These are phyloP conservation scores for Dimocarpus longan DNA, from an alignment of 345 rosid species.

Conservation along the genomic window DNA sequence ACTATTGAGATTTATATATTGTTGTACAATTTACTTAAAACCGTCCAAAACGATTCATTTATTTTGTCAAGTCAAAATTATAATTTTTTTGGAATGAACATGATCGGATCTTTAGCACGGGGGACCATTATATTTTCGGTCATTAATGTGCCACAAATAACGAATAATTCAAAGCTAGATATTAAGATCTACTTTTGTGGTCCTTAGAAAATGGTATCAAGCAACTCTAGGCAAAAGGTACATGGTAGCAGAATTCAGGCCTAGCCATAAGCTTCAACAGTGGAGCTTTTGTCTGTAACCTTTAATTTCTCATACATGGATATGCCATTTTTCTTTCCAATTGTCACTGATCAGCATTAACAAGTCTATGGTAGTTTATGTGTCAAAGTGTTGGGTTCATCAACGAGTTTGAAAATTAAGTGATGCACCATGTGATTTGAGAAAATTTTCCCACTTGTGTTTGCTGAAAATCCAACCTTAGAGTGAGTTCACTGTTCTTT, in stretches of 20 bases:
- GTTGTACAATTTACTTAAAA: no score
- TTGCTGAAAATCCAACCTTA: not conserved
- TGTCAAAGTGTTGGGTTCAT: conserved; percentile 5
- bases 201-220: conserved; percentile 6
- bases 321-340: not conserved
- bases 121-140: conserved; percentile 4
- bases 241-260: not conserved
- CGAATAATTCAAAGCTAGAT: not conserved
- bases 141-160: not conserved
- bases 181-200: not conserved
- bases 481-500: not conserved
- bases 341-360: not conserved
- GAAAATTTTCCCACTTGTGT: not conserved
- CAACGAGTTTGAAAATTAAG: not conserved
- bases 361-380: not conserved
- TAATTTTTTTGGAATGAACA: not conserved
- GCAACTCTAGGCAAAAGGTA: not conserved
- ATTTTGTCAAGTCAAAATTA: no score
- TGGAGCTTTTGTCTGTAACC: not conserved
- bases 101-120: not conserved
- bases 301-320: not conserved
- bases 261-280: not conserved
- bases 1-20: no score
- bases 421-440: not conserved
- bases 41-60: not conserved